These are phyloP conservation scores for Achaetomium macrosporum DNA, from an alignment of 2,329 filamentous ascomycete species.

Conservation along the genomic window DNA sequence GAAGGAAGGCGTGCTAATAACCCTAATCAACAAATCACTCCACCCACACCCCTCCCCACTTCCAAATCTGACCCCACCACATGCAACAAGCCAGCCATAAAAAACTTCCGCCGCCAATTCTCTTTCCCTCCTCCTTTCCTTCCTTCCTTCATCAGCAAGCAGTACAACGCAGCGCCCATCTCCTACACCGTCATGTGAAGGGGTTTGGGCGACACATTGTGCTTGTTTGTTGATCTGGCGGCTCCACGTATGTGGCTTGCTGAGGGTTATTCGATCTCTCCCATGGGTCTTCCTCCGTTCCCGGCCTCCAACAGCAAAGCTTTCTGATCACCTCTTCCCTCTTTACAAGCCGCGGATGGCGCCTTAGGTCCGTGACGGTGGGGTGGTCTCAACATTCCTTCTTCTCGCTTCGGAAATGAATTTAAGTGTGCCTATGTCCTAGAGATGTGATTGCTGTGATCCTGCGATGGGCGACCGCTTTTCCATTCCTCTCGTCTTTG, in stretches of 20 bases:
- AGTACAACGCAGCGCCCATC: background rate
- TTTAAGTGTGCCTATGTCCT: too few relatives aligned
- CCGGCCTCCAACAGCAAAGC: slow-evolving; percentile 44
- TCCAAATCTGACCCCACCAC: background rate
- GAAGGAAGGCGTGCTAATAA: background rate
- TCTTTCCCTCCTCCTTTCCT: slow-evolving; percentile 6
- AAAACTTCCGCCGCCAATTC: background rate
- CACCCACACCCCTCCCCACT: background rate
- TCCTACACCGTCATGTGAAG: slow-evolving; percentile 48
- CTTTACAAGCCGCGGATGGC: slow-evolving; percentile 35
- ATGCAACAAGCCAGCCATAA: background rate
- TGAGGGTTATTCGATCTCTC: slow-evolving; percentile 41
- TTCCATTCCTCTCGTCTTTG: background rate
- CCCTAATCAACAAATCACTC: slow-evolving; percentile 3
- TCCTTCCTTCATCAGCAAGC: slow-evolving; percentile 10
- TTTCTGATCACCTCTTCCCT: slow-evolving; percentile 35
- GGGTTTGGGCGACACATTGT: slow-evolving; percentile 31
- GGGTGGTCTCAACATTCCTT: slow-evolving; percentile 42
- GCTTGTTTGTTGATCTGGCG: slow-evolving; percentile 32
- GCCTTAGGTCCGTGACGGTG: slow-evolving; percentile 41
- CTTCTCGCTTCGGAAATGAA: background rate
- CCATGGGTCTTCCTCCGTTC: slow-evolving; percentile 48
- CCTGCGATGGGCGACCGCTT: too few relatives aligned
- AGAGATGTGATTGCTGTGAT: background rate
- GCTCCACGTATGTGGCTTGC: slow-evolving; percentile 47